Evolutionary conservation across 2,329 filamentous ascomycete genomes (phyloP).

Genomic region (Aureobasidium uvarum): DNA sequence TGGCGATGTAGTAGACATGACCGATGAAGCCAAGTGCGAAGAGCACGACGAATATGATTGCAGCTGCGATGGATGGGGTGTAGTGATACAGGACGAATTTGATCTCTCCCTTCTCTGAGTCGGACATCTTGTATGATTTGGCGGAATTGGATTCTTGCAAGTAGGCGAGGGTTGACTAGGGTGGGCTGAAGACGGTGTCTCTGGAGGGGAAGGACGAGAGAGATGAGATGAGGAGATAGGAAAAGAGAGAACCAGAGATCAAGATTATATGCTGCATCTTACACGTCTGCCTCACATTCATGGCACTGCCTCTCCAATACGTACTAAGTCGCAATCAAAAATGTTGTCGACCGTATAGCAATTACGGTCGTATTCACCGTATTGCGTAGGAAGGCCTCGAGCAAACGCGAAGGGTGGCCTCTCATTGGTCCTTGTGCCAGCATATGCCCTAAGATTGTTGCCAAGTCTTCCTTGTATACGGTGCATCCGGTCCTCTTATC

Average conservation of each 20-base stretch:
- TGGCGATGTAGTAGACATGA: conserved; percentile 20
- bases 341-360: conserved; percentile 15
- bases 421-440: neutral
- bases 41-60: conserved; percentile 22
- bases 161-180: neutral
- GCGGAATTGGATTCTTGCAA: neutral
- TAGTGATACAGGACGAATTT: conserved; percentile 23
- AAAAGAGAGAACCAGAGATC: neutral
- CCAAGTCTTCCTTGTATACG: neutral
- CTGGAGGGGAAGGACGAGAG: neutral
- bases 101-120: conserved; percentile 1
- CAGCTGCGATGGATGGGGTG: conserved; percentile 19
- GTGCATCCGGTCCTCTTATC: neutral
- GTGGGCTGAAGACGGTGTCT: neutral
- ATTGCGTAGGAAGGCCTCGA: neutral
- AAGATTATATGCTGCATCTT: conserved; percentile 2
- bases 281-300: neutral
- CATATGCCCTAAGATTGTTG: neutral
- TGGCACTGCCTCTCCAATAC: conserved; percentile 9
- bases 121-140: conserved; percentile 1
- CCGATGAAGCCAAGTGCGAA: conserved; percentile 4
- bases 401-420: neutral
- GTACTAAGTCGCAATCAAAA: conserved; percentile 4
- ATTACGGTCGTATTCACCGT: conserved; percentile 17
- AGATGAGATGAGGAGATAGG: neutral